Percentiles rank a stretch among this genome's conserved stretches.
phyloP scores from a whole-genome alignment of 768 basidiomycete species.

The Hericium coralloides region DNA sequence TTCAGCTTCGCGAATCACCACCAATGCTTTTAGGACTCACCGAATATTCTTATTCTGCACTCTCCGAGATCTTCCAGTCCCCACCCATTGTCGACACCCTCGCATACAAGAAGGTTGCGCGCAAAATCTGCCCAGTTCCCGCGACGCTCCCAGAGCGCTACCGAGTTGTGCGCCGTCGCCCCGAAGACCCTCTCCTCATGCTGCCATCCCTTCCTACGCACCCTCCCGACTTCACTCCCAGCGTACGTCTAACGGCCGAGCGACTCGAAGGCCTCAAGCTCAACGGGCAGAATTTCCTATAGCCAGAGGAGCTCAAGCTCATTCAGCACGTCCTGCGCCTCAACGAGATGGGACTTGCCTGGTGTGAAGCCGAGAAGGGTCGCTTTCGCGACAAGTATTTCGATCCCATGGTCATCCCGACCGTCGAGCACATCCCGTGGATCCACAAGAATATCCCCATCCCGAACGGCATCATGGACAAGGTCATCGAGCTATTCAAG shows the following conservation, averaged over 20 bases:
- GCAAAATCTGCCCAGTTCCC: constrained; percentile 13
- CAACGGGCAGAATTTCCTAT: constrained; percentile 21
- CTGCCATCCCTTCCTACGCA: constrained; percentile 5
- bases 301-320: constrained; percentile 23
- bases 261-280: constrained; percentile 7
- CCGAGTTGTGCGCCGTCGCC: constrained; percentile 10
- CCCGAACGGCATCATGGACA: constrained; percentile 3
- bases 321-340: constrained; percentile 24
- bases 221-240: constrained; percentile 7
- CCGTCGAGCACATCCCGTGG: constrained; percentile 21
- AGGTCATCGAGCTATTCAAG: constrained; percentile 25
- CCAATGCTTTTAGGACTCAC: no score
- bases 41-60: no score
- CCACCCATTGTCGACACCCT: neutral
- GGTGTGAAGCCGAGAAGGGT: constrained; percentile 29
- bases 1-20: no score
- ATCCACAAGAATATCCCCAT: constrained; percentile 17
- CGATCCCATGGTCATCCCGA: constrained; percentile 23
- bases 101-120: constrained; percentile 17
- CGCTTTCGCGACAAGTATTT: constrained; percentile 22
- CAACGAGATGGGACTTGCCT: constrained; percentile 29
- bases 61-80: neutral
- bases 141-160: constrained; percentile 13
- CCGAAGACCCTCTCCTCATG: constrained; percentile 8
- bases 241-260: constrained; percentile 12